phyloP scores from a whole-genome alignment of 2,329 filamentous ascomycete genomes.

The Sporothrix humicola region DNA sequence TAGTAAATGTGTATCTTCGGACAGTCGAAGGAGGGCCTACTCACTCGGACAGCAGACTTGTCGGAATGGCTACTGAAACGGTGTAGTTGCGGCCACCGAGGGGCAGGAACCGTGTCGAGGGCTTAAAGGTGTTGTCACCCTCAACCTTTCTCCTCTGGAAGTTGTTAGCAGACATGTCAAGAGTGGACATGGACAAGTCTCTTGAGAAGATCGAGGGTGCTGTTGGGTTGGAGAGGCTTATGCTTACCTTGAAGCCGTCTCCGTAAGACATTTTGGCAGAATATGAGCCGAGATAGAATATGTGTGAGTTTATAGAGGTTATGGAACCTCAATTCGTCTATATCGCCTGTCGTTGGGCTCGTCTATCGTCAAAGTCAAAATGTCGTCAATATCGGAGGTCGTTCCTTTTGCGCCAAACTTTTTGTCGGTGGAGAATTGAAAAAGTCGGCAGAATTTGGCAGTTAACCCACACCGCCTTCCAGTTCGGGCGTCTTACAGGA shows the following conservation, averaged over 20 bases:
- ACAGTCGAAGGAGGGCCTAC: too few species aligned
- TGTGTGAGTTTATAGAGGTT: neutral
- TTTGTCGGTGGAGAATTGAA: conserved; percentile 32
- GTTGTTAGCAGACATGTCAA: conserved; percentile 3
- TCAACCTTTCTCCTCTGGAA: conserved; percentile 57
- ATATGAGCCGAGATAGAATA: neutral
- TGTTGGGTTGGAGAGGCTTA: neutral
- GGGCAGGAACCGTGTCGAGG: conserved; percentile 71
- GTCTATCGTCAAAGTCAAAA: neutral
- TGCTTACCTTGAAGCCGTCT: conserved; percentile 38
- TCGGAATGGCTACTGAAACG: conserved; percentile 76
- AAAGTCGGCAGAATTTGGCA: conserved; percentile 40
- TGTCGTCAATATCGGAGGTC: neutral
- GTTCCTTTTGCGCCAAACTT: conserved; percentile 30
- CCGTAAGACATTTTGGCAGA: conserved; percentile 37
- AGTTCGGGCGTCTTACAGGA: conserved; percentile 7
- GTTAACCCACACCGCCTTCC: conserved; percentile 40
- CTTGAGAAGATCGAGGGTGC: neutral
- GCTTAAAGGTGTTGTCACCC: conserved; percentile 61
- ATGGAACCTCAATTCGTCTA: neutral
- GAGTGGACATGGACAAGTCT: neutral
- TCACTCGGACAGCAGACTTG: conserved; percentile 67
- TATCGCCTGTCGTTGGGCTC: neutral
- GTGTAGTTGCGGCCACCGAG: conserved; percentile 71
- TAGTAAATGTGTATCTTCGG: neutral